phyloP scores from a whole-genome alignment of 192 early-diverging fungal genomes.

The Endogone sp. region DNA sequence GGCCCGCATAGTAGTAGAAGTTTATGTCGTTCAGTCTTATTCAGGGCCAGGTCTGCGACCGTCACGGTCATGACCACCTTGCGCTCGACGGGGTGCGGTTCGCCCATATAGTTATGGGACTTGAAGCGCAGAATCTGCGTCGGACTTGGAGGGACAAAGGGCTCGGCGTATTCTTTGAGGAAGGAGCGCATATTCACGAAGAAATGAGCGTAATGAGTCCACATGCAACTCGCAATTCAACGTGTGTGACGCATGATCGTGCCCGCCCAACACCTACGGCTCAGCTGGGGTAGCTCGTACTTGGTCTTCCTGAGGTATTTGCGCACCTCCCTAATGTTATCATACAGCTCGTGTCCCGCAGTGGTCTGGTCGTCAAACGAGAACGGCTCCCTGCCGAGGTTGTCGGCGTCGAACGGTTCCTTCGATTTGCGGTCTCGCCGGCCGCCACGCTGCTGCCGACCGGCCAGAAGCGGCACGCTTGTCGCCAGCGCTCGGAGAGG shows the following conservation, averaged over 20 bases:
- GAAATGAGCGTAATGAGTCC: no score
- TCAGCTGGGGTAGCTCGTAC: constrained; percentile 56
- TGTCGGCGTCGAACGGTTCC: constrained; percentile 42
- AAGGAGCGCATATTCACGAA: no score
- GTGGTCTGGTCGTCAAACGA: constrained; percentile 54
- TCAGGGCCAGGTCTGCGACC: constrained; percentile 38
- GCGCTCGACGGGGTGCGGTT: constrained; percentile 43
- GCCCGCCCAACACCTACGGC: constrained; percentile 29
- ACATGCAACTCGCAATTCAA: no score
- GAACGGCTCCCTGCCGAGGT: constrained; percentile 35
- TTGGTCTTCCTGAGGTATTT: constrained; percentile 53
- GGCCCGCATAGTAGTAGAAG: constrained; percentile 57
- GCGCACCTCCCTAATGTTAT: constrained; percentile 46
- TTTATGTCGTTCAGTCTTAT: constrained; percentile 48
- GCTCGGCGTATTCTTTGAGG: constrained; percentile 42
- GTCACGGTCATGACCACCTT: constrained; percentile 51
- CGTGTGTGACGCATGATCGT: not conserved
- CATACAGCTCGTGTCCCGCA: constrained; percentile 43
- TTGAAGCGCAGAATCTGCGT: constrained; percentile 48
- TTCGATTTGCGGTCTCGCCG: constrained; percentile 24
- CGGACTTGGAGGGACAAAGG: constrained; percentile 43
- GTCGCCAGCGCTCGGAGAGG: not conserved
- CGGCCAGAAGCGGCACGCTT: not conserved
- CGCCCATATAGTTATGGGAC: constrained; percentile 44
- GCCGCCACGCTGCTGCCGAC: not conserved